These are phyloP conservation scores for Arthroderma sp. DNA, from an alignment of 2,329 filamentous ascomycete genomes.

Conservation along the genomic window DNA sequence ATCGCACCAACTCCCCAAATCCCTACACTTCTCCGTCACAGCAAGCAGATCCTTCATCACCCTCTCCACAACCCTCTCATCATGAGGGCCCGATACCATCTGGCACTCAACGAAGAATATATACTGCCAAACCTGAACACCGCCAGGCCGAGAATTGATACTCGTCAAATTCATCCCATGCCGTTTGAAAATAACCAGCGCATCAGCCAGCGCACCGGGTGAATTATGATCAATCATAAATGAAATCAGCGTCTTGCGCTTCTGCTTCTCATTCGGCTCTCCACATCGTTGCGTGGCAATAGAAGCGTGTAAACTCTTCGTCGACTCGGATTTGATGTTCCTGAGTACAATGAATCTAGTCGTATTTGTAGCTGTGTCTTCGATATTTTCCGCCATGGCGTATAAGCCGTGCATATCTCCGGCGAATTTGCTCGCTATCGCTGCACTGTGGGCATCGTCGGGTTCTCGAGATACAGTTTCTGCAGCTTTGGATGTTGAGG, in stretches of 20 bases:
- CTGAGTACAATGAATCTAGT: constrained; percentile 35
- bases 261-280: constrained; percentile 7
- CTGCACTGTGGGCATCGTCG: constrained; percentile 49
- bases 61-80: constrained; percentile 17
- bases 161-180: constrained; percentile 71
- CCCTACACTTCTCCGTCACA: constrained; percentile 27
- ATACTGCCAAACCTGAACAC: constrained; percentile 69
- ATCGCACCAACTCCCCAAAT: constrained; percentile 31
- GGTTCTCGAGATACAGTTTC: constrained; percentile 51
- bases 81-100: constrained; percentile 30
- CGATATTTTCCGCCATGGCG: constrained; percentile 44
- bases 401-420: constrained; percentile 54
- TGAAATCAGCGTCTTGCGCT: constrained; percentile 58
- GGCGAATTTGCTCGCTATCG: constrained; percentile 65
- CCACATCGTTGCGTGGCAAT: background rate
- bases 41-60: constrained; percentile 21
- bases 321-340: constrained; percentile 21
- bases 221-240: constrained; percentile 69
- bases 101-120: constrained; percentile 89
- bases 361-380: constrained; percentile 34
- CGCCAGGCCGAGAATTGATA: constrained; percentile 75
- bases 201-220: constrained; percentile 72
- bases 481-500: constrained; percentile 73
- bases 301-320: constrained; percentile 1
- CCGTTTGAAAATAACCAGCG: constrained; percentile 62